phyloP scores from a whole-genome alignment of 306 rosid species.

The Inga leiocalycina region DNA sequence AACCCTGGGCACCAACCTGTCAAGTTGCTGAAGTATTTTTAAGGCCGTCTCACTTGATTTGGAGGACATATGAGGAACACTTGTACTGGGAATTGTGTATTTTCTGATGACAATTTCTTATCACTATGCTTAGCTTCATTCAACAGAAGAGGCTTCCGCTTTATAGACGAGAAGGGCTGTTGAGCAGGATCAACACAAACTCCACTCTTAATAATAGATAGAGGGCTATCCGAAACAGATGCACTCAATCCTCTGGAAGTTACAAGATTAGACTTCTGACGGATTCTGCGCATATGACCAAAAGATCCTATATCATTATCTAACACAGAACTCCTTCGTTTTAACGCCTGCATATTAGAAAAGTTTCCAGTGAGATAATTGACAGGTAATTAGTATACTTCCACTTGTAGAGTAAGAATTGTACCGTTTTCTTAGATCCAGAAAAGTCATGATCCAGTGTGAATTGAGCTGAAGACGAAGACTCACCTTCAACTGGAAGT shows the following conservation, averaged over 20 bases:
- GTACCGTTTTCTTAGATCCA: slow-evolving; percentile 69
- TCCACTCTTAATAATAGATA: slow-evolving; percentile 44
- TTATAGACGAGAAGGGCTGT: slow-evolving; percentile 49
- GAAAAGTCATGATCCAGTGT: slow-evolving; percentile 54
- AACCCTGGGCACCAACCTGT: slow-evolving; percentile 54
- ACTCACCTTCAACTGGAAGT: slow-evolving; percentile 47
- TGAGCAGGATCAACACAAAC: slow-evolving; percentile 45
- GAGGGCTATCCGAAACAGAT: slow-evolving; percentile 52
- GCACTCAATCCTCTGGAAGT: slow-evolving; percentile 61
- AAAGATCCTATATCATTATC: slow-evolving; percentile 81
- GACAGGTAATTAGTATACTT: slow-evolving; percentile 11
- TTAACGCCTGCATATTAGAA: slow-evolving; percentile 51
- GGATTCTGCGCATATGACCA: slow-evolving; percentile 83
- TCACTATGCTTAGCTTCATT: slow-evolving; percentile 42
- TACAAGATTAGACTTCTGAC: slow-evolving; percentile 74
- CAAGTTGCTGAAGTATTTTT: slow-evolving; percentile 82
- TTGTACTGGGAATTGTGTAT: slow-evolving; percentile 45
- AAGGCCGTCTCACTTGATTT: slow-evolving; percentile 81
- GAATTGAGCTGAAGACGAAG: slow-evolving; percentile 61
- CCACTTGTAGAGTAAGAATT: slow-evolving; percentile 12
- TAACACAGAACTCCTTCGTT: slow-evolving; percentile 66
- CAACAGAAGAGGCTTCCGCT: slow-evolving; percentile 41
- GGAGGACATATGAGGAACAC: slow-evolving; percentile 50
- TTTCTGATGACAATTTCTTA: slow-evolving; percentile 49
- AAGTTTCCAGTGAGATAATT: slow-evolving; percentile 10